phyloP scores from a whole-genome alignment of 345 rosid species.

The Eucalyptus shirleyi region DNA sequence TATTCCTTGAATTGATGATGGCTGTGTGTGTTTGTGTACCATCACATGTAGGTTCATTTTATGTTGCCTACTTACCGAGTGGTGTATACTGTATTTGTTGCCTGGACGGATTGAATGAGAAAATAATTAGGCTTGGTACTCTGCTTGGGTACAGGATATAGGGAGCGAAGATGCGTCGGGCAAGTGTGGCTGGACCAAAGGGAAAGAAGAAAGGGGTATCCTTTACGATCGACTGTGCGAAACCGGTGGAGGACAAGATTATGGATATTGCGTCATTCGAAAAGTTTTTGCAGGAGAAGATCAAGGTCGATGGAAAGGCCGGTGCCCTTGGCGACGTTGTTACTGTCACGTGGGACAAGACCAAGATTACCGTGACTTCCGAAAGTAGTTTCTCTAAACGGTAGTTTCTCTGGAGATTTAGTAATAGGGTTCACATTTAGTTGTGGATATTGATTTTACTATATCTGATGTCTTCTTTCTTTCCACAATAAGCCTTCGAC shows the following conservation, averaged over 20 bases:
- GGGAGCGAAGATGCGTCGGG: background rate
- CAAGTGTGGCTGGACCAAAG: background rate
- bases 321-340: constrained; percentile 66
- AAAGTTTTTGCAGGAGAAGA: constrained; percentile 74
- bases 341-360: constrained; percentile 33
- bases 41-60: background rate
- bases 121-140: background rate
- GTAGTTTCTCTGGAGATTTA: constrained; percentile 4
- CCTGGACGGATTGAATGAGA: background rate
- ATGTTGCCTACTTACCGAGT: background rate
- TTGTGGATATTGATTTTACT: background rate
- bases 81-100: background rate
- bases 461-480: background rate
- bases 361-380: constrained; percentile 46
- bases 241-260: constrained; percentile 71
- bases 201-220: constrained; percentile 57
- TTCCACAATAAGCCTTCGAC: background rate
- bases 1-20: background rate
- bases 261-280: constrained; percentile 76
- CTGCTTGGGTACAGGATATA: background rate
- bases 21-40: background rate
- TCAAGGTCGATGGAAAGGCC: constrained; percentile 81
- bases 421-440: background rate
- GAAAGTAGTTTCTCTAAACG: constrained; percentile 59
- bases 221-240: constrained; percentile 51